Conservation (phyloP, 2,329 filamentous ascomycete species). For the Ophioceras dolichostomum region DNA sequence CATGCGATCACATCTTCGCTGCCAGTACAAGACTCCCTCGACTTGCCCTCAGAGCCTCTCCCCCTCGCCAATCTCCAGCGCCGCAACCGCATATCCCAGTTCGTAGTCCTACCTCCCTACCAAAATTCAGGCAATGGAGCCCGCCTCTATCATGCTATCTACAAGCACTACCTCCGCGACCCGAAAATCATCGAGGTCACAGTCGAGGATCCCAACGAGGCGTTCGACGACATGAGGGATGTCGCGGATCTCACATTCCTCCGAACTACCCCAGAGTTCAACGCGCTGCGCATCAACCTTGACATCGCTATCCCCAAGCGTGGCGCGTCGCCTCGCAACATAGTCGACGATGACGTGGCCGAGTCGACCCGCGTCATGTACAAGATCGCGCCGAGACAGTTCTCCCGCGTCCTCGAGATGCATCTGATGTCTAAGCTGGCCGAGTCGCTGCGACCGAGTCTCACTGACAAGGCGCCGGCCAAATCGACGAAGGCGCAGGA, state of each 20-base stretch:
- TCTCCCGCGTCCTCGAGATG: conserved; percentile 63
- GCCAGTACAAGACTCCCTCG: conserved; percentile 26
- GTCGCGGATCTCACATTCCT: conserved; percentile 59
- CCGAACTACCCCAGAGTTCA: conserved; percentile 45
- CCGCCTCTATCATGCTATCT: conserved; percentile 71
- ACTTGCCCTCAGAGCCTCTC: conserved; percentile 18
- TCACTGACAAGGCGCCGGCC: conserved; percentile 8
- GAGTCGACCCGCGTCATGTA: conserved; percentile 44
- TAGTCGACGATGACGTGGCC: conserved; percentile 45
- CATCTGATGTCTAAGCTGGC: conserved; percentile 53
- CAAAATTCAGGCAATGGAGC: conserved; percentile 71
- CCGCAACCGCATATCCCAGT: conserved; percentile 82
- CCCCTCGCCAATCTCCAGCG: conserved; percentile 54
- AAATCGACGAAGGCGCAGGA: conserved; percentile 40
- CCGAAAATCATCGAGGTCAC: conserved; percentile 70
- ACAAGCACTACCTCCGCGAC: conserved; percentile 53
- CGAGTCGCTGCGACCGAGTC: conserved; percentile 39
- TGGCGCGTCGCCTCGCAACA: conserved; percentile 32
- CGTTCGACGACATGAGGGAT: conserved; percentile 70
- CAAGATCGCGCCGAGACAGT: conserved; percentile 70
- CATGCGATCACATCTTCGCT: too few species aligned
- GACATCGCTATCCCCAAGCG: conserved; percentile 33
- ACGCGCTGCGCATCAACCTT: conserved; percentile 41
- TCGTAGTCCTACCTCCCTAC: conserved; percentile 79
- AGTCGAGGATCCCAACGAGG: conserved; percentile 86